Evolutionary conservation across 2,329 filamentous ascomycete species (phyloP).

Genomic region (Diaporthe vaccinii): DNA sequence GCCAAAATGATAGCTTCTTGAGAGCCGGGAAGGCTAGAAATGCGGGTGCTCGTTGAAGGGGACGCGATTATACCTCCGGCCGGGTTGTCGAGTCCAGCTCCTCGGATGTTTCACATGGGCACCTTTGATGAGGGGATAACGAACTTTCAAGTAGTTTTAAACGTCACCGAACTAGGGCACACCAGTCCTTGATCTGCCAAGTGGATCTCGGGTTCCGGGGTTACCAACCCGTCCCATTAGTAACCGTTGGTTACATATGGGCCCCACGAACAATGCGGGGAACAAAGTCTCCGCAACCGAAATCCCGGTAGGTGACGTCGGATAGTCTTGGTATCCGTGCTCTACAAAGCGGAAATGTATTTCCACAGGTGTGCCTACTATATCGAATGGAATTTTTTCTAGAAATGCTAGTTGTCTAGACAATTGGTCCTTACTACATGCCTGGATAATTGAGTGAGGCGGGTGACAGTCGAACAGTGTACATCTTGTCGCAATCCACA

Average conservation of each 20-base stretch:
- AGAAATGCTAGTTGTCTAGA: neutral
- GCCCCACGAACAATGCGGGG: slow-evolving; percentile 1
- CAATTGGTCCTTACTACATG: neutral
- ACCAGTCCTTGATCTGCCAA: neutral
- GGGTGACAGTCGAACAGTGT: neutral
- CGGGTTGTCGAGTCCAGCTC: neutral
- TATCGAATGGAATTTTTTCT: accelerated
- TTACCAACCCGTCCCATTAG: neutral
- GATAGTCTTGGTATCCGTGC: neutral
- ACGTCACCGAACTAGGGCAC: slow-evolving; percentile 14
- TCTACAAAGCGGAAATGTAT: neutral
- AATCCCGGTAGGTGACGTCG: neutral
- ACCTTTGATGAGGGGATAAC: neutral
- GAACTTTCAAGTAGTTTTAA: neutral
- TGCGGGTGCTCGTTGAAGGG: neutral
- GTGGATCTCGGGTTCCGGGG: neutral
- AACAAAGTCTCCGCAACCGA: neutral
- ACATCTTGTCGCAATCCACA: neutral
- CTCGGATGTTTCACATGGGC: neutral
- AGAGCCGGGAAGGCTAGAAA: neutral
- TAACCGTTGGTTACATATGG: neutral
- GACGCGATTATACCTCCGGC: neutral
- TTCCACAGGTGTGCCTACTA: neutral
- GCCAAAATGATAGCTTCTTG: neutral
- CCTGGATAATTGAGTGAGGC: neutral